Conservation (phyloP, 1,284 basidiomycete genomes). For the Leucoagaricus sp. region DNA sequence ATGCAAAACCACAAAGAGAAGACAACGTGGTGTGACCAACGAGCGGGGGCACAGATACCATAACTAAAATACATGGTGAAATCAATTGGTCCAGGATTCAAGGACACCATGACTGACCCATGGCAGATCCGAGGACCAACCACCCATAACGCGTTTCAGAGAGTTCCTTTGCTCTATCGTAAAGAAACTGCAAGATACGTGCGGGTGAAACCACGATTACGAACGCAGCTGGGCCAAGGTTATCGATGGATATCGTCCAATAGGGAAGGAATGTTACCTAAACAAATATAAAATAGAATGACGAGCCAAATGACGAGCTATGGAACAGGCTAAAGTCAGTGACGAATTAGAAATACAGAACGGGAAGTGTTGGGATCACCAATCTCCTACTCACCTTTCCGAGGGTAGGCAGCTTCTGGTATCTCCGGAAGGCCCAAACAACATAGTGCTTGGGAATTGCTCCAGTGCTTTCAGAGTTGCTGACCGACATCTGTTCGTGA, state of each 20-base stretch:
- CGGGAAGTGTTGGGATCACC: background rate
- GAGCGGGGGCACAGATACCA: conserved; percentile 77
- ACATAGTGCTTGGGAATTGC: conserved; percentile 33
- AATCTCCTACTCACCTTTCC: conserved; percentile 45
- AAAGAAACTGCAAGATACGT: conserved; percentile 68
- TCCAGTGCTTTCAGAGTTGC: conserved; percentile 16
- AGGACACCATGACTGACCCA: conserved; percentile 45
- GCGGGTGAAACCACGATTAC: conserved; percentile 61
- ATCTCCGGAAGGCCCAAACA: conserved; percentile 36
- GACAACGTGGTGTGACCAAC: conserved; percentile 70
- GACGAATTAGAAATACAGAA: background rate
- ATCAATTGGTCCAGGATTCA: conserved; percentile 9
- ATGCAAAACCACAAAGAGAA: conserved; percentile 79
- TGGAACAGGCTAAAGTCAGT: conserved; percentile 16
- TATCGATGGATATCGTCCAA: conserved; percentile 20
- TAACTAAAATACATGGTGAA: conserved; percentile 38
- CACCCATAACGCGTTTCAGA: conserved; percentile 63
- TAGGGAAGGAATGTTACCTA: conserved; percentile 19
- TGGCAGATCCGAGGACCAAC: conserved; percentile 51
- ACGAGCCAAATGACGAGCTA: conserved; percentile 33
- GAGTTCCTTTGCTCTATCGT: conserved; percentile 66
- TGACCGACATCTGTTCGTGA: conserved; percentile 24
- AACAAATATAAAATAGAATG: conserved; percentile 29
- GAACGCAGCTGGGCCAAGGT: conserved; percentile 30
- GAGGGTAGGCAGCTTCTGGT: conserved; percentile 44